Percentiles rank a stretch among this genome's conserved stretches.
phyloP scores from a whole-genome alignment of 2,329 filamentous ascomycete species.

The Arthroderma sp. region DNA sequence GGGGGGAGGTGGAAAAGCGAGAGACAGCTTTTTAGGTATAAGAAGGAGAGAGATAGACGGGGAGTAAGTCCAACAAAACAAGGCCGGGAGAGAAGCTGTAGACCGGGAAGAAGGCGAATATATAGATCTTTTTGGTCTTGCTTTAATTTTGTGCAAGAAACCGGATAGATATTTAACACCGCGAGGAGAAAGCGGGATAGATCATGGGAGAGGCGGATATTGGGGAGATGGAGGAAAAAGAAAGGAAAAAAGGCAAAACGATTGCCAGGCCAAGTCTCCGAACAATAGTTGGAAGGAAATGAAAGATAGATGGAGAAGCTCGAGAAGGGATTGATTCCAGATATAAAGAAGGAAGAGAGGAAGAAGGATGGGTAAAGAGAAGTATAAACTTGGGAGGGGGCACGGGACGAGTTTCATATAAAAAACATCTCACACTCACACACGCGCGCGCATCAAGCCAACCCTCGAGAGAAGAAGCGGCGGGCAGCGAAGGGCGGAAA shows the following conservation, averaged over 20 bases:
- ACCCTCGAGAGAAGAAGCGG: too few species aligned
- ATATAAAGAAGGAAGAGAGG: background rate
- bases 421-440: background rate
- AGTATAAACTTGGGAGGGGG: background rate
- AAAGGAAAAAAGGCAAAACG: background rate
- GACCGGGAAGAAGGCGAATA: constrained; percentile 3
- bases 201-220: constrained; percentile 1
- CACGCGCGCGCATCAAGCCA: background rate
- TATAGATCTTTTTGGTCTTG: background rate
- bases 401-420: constrained; percentile 4
- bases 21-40: background rate
- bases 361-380: background rate
- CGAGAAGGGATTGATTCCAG: background rate
- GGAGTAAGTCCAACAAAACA: too few species aligned
- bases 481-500: too few species aligned
- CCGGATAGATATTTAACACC: too few species aligned
- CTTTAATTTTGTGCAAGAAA: too few species aligned
- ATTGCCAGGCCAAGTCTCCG: background rate
- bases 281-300: background rate
- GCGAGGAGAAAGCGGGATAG: background rate
- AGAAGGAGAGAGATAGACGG: too few species aligned
- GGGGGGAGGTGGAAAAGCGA: constrained; percentile 1
- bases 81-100: too few species aligned
- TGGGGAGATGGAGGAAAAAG: background rate
- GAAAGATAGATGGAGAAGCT: background rate